Evolutionary conservation across 257 asterid species (phyloP), one percentile per base, ranked within the genome.

Genomic region (Plantago ovata): DNA sequence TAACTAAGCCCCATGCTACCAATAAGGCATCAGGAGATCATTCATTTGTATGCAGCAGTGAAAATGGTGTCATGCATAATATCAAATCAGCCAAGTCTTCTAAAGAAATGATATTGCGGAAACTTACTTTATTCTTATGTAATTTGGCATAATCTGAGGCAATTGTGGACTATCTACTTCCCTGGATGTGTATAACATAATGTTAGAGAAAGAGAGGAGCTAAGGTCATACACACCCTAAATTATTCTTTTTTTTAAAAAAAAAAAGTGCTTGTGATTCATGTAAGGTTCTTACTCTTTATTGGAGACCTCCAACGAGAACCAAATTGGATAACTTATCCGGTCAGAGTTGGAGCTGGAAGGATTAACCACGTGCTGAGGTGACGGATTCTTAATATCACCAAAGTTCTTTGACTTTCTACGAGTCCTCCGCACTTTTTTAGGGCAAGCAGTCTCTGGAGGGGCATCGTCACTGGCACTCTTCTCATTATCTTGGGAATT

Each of bases 121-220:
- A 6, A 79, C 97, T 80, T 70, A 94, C 99, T 94, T 94, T 75
- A 94, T 83, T 81, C 99, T 83, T 73, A 94, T 78, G 85, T 86
- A 94, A 70, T 82, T 86, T 33, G 96, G 84, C 53, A 94, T 67
- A 66, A 89, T 80, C 78, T 94, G 99, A 59, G 96, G 95, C 85
- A 89, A 69, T 38, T 87, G 82, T 32, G 77, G 75, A 45, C 62
- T 77, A 73, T 75, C 78, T 77, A 85, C 97, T 56, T 73, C 85
- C 81, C 97, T 89, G 83, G 43, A 78, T 77, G 42, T 50, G 51
- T 46, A 65, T 45, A 13, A 1, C 14, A 58, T 20, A 69, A 67
- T 50, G 83, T 68, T 40, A 79, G 65, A 62, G 38, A 68, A 24
- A 47, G 56, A 15, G 69, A 51, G 60, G 23, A 49, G 16, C 7